Conservation (phyloP, 2,329 filamentous ascomycete species). For the Knufia petricola region DNA sequence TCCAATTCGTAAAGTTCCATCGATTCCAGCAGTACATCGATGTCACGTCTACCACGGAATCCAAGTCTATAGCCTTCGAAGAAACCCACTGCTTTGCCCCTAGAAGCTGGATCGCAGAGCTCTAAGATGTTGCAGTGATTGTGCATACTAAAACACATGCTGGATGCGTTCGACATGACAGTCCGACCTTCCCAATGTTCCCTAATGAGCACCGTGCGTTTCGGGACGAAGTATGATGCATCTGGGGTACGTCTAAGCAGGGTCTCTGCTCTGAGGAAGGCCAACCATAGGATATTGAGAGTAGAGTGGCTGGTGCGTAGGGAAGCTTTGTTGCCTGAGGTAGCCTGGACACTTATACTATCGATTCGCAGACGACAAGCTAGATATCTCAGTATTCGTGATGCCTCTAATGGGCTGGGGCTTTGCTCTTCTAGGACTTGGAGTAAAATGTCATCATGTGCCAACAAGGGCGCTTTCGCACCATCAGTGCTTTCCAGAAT, state of each 20-base stretch:
- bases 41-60: not conserved
- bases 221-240: not conserved
- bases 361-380: not conserved
- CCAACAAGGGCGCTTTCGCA: too few species aligned
- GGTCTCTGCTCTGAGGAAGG: not conserved
- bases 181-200: too few species aligned
- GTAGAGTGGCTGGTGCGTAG: too few species aligned
- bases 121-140: conserved; percentile 9
- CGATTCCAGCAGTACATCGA: not conserved
- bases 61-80: not conserved
- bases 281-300: conserved; percentile 1
- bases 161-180: not conserved
- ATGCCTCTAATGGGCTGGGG: not conserved
- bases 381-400: not conserved
- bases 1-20: not conserved
- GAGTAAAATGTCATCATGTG: not conserved
- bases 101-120: not conserved
- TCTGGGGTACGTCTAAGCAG: not conserved
- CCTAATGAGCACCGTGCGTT: not conserved
- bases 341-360: not conserved
- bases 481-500: too few species aligned
- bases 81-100: conserved; percentile 1
- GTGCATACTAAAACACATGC: conserved; percentile 2
- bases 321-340: too few species aligned
- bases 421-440: not conserved